Evolutionary conservation across 805 yeast species (phyloP).

Genomic region (Myxozyma sirexii): DNA sequence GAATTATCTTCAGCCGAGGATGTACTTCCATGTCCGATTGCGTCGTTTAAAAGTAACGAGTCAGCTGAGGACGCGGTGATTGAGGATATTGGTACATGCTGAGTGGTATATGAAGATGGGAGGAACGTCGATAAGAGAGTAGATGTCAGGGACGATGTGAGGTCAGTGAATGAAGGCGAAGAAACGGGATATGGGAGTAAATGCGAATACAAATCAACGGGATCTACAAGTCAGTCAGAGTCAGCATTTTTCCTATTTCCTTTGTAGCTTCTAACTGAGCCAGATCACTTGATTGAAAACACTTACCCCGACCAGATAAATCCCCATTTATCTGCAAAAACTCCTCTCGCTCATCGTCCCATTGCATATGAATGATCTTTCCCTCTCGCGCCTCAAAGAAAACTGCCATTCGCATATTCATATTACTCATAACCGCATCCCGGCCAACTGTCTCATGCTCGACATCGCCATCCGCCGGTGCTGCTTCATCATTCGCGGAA

Average conservation of each 20-base stretch:
- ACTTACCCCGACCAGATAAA: not conserved
- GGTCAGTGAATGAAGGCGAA: conserved; percentile 38
- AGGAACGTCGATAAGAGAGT: conserved; percentile 40
- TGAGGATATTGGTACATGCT: conserved; percentile 42
- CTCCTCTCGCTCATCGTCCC: conserved; percentile 46
- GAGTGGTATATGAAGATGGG: conserved; percentile 33
- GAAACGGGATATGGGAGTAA: conserved; percentile 50
- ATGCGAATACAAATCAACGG: conserved; percentile 44
- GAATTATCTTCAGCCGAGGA: conserved; percentile 10
- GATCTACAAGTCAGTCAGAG: not conserved
- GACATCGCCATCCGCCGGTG: not conserved
- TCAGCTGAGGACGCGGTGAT: conserved; percentile 56
- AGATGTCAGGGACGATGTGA: conserved; percentile 38
- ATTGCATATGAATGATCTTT: conserved; percentile 43
- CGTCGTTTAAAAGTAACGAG: conserved; percentile 22
- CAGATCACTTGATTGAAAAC: too few relatives aligned
- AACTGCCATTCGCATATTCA: conserved; percentile 29
- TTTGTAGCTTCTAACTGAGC: too few relatives aligned
- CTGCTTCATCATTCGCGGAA: not conserved
- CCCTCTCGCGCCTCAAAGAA: conserved; percentile 42
- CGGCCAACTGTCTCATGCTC: not conserved
- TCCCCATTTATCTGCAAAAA: conserved; percentile 31
- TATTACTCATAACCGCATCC: conserved; percentile 17
- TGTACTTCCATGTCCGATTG: conserved; percentile 7
- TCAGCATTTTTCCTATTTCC: too few relatives aligned